Evolutionary conservation across 495 filamentous ascomycete genomes (phyloP).

Genomic region (Podospora fimiseda): DNA sequence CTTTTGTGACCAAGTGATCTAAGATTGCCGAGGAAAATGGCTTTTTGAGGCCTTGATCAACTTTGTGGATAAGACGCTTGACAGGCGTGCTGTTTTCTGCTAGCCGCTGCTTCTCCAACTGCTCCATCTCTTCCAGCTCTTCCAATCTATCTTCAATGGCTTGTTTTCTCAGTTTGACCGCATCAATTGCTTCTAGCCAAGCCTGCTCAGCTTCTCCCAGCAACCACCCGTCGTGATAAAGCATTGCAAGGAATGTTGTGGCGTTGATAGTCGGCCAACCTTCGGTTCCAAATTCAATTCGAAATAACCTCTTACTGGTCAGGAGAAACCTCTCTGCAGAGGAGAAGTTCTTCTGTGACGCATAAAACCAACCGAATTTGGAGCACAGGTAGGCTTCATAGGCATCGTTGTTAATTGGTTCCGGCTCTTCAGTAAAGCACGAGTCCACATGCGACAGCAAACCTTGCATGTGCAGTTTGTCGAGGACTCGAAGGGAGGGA

Average conservation of each 20-base stretch:
- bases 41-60: too few relatives aligned
- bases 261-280: neutral
- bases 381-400: conserved; percentile 2
- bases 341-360: neutral
- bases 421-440: neutral
- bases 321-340: neutral
- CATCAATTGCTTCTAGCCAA: neutral
- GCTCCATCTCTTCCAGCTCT: neutral
- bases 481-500: neutral
- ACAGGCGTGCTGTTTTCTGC: too few relatives aligned
- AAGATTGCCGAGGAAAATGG: too few relatives aligned
- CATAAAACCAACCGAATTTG: conserved; percentile 7
- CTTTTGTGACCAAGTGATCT: too few relatives aligned
- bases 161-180: neutral
- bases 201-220: neutral
- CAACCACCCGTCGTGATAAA: conserved; percentile 8
- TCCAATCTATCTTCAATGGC: neutral
- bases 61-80: too few relatives aligned
- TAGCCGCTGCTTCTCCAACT: too few relatives aligned
- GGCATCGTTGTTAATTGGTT: neutral
- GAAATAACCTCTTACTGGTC: neutral
- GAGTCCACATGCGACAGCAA: conserved; percentile 1
- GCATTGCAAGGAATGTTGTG: neutral
- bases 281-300: neutral
- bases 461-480: neutral